Evolutionary conservation across 805 yeast genomes (phyloP), one percentile per base, ranked within the genome.

Genomic region (Nakazawaea populi): DNA sequence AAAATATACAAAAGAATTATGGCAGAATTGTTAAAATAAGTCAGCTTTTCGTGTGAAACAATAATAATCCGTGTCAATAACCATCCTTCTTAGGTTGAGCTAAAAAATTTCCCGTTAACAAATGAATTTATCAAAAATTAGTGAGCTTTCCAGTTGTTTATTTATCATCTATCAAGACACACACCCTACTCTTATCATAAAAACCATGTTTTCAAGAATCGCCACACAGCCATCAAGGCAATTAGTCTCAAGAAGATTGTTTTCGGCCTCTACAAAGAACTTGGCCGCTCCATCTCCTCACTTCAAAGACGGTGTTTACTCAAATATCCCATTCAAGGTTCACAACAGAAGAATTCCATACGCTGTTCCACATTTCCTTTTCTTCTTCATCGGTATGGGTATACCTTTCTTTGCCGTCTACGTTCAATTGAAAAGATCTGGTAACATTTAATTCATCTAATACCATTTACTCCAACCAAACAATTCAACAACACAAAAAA

Each of bases 291-390:
- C 71, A 37, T 37, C 40, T 46, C 76, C 62, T 56, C 87, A 80
- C 72, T 83, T 78, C 66, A 82, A 82, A 62, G 86, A 80, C 64
- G 97, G 97, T 65, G 83, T 85, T 45, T 94, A 94, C 84, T 76
- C 86, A 64, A 92, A 94, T 81, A 66, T 92, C 57, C 99, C 99
- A 58, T 94, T 92, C 83, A 82, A 82, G 79, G 96, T 92, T 56
- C 90, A 89, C 80, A 77, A 84, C 81, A 90, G 96, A 80, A 87
- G 83, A 75, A 79, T 92, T 58, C 98, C 97, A 59, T 90, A 79
- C 69, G 88, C 83, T 59, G 74, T 89, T 48, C 77, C 85, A 58
- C 96, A 86, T 77, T 85, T 87, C 77, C 82, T 90, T 49, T 85
- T 82, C 74, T 76, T 85, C 58, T 81, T 64, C 52, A 64, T 82